Conservation (phyloP, 192 early-diverging fungal genomes). For the Umbelopsis ramanniana region DNA sequence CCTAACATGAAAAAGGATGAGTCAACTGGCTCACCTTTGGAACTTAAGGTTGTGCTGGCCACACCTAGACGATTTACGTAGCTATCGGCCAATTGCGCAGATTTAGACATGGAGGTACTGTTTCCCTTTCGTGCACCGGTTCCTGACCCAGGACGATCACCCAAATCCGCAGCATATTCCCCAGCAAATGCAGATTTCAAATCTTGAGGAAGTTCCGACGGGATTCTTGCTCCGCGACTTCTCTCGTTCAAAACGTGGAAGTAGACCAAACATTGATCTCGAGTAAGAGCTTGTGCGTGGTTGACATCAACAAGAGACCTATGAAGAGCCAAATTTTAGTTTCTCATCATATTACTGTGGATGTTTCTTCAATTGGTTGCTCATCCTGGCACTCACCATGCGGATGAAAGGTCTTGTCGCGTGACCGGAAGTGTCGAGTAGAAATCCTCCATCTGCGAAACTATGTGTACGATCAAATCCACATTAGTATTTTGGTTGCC, state of each 20-base stretch:
- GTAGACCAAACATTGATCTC: conserved; percentile 61
- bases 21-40: conserved; percentile 24
- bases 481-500: background rate
- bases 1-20: background rate
- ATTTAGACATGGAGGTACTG: conserved; percentile 32
- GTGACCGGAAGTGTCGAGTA: conserved; percentile 55
- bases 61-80: conserved; percentile 43
- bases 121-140: conserved; percentile 35
- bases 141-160: conserved; percentile 36
- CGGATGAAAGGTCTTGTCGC: conserved; percentile 55
- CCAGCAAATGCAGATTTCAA: conserved; percentile 58
- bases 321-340: background rate
- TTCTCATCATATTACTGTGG: background rate
- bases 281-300: conserved; percentile 53
- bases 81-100: conserved; percentile 39
- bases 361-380: background rate
- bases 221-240: conserved; percentile 54
- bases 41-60: conserved; percentile 36
- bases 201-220: conserved; percentile 51
- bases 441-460: conserved; percentile 60
- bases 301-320: conserved; percentile 63
- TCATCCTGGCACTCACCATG: conserved; percentile 48
- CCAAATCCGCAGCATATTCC: conserved; percentile 50
- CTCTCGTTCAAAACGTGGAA: conserved; percentile 62
- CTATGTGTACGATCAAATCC: conserved; percentile 34